Percentiles rank a stretch among this genome's conserved stretches.
phyloP scores from a whole-genome alignment of 352 stramenopile species.

The Phytophthora sansomeana region DNA sequence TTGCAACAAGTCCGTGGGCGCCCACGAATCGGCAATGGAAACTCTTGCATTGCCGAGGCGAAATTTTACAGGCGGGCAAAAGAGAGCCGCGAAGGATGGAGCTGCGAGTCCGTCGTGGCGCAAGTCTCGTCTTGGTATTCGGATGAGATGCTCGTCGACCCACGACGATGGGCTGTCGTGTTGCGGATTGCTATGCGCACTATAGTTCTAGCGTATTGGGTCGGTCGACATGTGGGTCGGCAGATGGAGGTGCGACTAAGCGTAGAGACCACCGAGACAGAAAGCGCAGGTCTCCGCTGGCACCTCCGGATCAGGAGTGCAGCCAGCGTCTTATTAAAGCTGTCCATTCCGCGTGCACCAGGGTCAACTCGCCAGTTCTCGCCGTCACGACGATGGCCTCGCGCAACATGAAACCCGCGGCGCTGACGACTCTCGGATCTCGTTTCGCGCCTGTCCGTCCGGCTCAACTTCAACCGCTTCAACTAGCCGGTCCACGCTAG shows the following conservation, averaged over 20 bases:
- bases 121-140: slow-evolving; percentile 23
- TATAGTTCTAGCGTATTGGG: no score
- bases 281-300: slow-evolving; percentile 31
- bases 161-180: background rate
- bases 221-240: no score
- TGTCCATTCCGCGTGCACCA: slow-evolving; percentile 35
- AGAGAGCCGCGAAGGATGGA: slow-evolving; percentile 8
- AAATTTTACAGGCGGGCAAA: slow-evolving; percentile 2
- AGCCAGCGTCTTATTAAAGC: slow-evolving; percentile 27
- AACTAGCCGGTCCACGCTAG: slow-evolving; percentile 45
- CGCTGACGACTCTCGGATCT: slow-evolving; percentile 21
- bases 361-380: slow-evolving; percentile 33
- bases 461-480: slow-evolving; percentile 20
- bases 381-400: slow-evolving; percentile 1
- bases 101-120: background rate
- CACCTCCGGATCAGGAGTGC: slow-evolving; percentile 19
- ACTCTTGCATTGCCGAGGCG: slow-evolving; percentile 13
- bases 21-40: slow-evolving; percentile 12
- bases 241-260: no score
- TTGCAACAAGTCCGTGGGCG: background rate
- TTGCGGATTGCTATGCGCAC: no score
- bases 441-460: slow-evolving; percentile 33
- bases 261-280: slow-evolving; percentile 29
- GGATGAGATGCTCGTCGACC: background rate
- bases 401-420: slow-evolving; percentile 12